phyloP scores from a whole-genome alignment of 1,284 basidiomycete species.

The Ceratorhiza oryzae-sativae region DNA sequence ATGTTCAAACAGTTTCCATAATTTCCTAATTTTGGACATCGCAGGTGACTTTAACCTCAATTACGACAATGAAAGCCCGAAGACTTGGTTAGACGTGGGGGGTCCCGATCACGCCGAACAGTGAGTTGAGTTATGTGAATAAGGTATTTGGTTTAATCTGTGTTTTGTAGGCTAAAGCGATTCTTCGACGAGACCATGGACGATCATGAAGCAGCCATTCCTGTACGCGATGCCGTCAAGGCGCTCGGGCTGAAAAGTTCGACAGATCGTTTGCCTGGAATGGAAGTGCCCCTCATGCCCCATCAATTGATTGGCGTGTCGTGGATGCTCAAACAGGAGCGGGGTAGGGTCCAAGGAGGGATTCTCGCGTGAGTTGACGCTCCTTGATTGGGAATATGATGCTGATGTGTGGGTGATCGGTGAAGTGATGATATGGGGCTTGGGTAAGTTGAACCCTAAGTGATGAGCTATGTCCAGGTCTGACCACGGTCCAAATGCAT shows the following conservation, averaged over 20 bases:
- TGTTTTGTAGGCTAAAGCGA: slow-evolving; percentile 7
- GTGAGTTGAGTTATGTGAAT: slow-evolving; percentile 45
- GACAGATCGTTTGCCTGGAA: slow-evolving; percentile 45
- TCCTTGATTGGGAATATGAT: not conserved
- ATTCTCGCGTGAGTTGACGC: slow-evolving; percentile 51
- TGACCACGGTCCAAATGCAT: not conserved
- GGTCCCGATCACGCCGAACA: slow-evolving; percentile 58
- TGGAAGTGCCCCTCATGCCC: slow-evolving; percentile 47
- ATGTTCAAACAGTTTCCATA: slow-evolving; percentile 4
- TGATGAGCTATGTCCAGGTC: slow-evolving; percentile 14
- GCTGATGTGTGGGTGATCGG: not conserved
- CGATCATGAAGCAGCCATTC: slow-evolving; percentile 43
- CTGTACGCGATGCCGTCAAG: slow-evolving; percentile 43
- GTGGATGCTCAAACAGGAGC: slow-evolving; percentile 66
- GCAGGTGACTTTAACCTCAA: slow-evolving; percentile 54
- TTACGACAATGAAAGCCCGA: slow-evolving; percentile 57
- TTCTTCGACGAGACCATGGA: slow-evolving; percentile 40
- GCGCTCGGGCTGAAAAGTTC: slow-evolving; percentile 17
- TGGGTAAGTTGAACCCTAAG: slow-evolving; percentile 34
- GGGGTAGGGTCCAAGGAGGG: slow-evolving; percentile 43
- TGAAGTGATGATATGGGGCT: slow-evolving; percentile 48
- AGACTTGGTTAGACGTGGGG: slow-evolving; percentile 56
- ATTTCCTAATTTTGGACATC: slow-evolving; percentile 45
- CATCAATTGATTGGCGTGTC: slow-evolving; percentile 53
- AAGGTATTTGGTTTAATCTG: not conserved